Conservation (phyloP, 371 early-diverging fungal species). For the Parasitella parasitica region DNA sequence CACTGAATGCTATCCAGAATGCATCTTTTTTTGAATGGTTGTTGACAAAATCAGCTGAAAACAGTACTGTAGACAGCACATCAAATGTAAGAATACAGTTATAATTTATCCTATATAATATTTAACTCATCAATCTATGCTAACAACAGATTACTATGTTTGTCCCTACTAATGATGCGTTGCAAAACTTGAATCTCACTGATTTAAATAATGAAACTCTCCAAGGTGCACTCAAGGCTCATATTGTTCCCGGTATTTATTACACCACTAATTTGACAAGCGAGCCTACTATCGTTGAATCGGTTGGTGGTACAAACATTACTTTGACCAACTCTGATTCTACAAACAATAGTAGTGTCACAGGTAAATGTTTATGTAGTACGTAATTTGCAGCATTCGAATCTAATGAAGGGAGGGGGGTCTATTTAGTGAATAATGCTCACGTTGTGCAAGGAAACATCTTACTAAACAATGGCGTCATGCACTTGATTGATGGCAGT, state of each 20-base stretch:
- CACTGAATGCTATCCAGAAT: constrained; percentile 13
- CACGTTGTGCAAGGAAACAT: constrained; percentile 37
- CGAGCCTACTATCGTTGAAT: background rate
- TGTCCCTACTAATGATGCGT: constrained; percentile 29
- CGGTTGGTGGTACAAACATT: constrained; percentile 2
- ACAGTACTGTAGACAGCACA: background rate
- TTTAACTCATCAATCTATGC: background rate
- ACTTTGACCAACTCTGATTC: background rate
- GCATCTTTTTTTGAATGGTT: constrained; percentile 7
- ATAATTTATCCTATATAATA: background rate
- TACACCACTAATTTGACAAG: constrained; percentile 41
- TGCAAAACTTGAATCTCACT: constrained; percentile 7
- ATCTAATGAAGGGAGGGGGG: no score
- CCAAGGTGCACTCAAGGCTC: constrained; percentile 23
- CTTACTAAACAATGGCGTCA: constrained; percentile 43
- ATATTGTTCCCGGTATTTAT: constrained; percentile 43
- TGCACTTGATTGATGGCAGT: constrained; percentile 41
- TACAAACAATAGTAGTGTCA: background rate
- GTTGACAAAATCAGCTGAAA: background rate
- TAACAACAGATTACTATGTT: constrained; percentile 41
- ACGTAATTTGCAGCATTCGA: background rate
- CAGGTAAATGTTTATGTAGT: no score
- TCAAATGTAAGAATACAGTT: constrained; percentile 12
- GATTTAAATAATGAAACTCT: constrained; percentile 7
- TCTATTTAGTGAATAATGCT: constrained; percentile 20